Conservation (phyloP, 495 filamentous ascomycete species). For the Hypoxylon rickii region DNA sequence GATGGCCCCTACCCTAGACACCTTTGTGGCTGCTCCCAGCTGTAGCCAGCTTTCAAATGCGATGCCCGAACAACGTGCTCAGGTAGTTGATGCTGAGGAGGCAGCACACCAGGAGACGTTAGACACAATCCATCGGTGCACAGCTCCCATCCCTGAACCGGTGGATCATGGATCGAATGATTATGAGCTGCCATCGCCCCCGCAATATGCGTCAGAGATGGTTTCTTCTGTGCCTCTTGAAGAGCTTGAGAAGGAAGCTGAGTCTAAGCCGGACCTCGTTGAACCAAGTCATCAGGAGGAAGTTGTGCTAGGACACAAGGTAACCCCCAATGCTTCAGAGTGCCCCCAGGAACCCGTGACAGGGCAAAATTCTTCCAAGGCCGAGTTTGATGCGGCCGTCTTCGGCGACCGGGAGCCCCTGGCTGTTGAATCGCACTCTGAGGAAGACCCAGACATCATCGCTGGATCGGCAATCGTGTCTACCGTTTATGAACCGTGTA, state of each 20-base stretch:
- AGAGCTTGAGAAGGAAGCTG: too few relatives aligned
- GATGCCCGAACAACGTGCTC: constrained; percentile 3
- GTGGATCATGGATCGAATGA: neutral
- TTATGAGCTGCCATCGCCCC: neutral
- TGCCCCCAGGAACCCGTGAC: too few relatives aligned
- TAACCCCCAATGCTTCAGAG: neutral
- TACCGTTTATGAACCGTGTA: constrained; percentile 35
- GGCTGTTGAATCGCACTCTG: neutral
- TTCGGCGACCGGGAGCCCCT: neutral
- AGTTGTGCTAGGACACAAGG: neutral
- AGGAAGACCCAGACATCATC: constrained; percentile 1
- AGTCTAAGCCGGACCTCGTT: neutral
- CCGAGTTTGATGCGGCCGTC: neutral
- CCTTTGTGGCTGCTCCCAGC: constrained; percentile 1
- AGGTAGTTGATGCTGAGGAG: neutral
- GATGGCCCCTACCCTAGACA: neutral
- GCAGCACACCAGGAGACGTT: constrained; percentile 3
- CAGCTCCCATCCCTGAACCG: neutral
- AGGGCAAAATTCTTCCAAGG: too few relatives aligned
- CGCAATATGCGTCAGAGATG: too few relatives aligned
- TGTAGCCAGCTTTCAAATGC: constrained; percentile 3
- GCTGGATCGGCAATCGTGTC: constrained; percentile 6
- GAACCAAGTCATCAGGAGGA: neutral
- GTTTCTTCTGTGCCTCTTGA: too few relatives aligned
- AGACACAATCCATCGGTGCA: neutral